A percentile compares a stretch with the other conserved stretches of the same genome.
These are phyloP conservation scores for Gymnopilus dilepis DNA, from an alignment of 768 basidiomycete genomes.

Conservation along the genomic window DNA sequence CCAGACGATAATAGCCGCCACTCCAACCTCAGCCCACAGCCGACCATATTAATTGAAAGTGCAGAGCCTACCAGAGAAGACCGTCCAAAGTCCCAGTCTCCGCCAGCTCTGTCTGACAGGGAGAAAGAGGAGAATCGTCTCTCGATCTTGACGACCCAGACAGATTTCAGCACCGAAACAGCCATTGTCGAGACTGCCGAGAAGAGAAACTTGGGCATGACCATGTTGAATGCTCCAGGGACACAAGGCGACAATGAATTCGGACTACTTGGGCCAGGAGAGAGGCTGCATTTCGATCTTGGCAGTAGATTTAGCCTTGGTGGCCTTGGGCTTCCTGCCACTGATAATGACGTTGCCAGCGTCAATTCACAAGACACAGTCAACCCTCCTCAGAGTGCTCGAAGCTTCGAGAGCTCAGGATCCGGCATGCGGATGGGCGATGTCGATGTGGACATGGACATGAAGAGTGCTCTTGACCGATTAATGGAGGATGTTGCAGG, in stretches of 20 bases:
- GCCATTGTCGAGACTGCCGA: conserved; percentile 56
- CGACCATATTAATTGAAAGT: conserved; percentile 8
- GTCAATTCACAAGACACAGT: conserved; percentile 10
- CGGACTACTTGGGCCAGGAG: conserved; percentile 30
- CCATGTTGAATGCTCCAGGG: conserved; percentile 21
- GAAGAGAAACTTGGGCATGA: conserved; percentile 37
- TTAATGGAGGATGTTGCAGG: conserved; percentile 74
- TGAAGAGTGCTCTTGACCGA: conserved; percentile 74
- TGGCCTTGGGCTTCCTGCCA: conserved; percentile 36
- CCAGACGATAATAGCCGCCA: conserved; percentile 6
- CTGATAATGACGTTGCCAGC: conserved; percentile 23
- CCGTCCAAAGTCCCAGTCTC: conserved; percentile 1
- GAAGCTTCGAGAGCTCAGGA: conserved; percentile 32
- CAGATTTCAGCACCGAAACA: conserved; percentile 52
- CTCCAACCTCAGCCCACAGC: conserved; percentile 20
- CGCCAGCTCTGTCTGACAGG: conserved; percentile 22
- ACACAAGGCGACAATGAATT: conserved; percentile 37
- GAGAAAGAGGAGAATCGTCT: conserved; percentile 44
- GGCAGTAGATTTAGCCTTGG: conserved; percentile 52
- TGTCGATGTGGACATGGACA: conserved; percentile 68
- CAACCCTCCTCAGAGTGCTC: conserved; percentile 13
- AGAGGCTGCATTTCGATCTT: conserved; percentile 48
- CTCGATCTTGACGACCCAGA: conserved; percentile 46
- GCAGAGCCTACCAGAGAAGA: neutral
- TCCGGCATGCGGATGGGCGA: conserved; percentile 49